phyloP scores from a whole-genome alignment of 768 basidiomycete species.

The Termitomyces sp. region DNA sequence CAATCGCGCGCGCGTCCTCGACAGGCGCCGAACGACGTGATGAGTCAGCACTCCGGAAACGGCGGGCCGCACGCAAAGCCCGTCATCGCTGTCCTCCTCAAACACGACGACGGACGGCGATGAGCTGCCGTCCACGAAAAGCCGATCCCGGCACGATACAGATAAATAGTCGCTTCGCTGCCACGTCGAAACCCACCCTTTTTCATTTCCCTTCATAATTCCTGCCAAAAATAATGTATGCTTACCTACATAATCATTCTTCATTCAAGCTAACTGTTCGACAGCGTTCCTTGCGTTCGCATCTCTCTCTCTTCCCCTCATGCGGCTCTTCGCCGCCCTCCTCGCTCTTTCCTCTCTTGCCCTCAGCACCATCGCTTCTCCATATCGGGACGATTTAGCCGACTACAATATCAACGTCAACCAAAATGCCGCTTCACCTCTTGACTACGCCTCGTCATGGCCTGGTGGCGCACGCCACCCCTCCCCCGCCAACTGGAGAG shows the following conservation, averaged over 20 bases:
- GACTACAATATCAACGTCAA: slow-evolving; percentile 81
- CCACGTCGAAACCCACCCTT: slow-evolving; percentile 2
- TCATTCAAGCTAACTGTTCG: slow-evolving; percentile 15
- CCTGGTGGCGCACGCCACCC: slow-evolving; percentile 65
- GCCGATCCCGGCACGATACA: background rate
- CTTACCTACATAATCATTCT: slow-evolving; percentile 3
- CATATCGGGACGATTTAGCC: slow-evolving; percentile 61
- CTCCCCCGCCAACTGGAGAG: slow-evolving; percentile 85
- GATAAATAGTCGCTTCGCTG: background rate
- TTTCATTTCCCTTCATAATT: slow-evolving; percentile 1
- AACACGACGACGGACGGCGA: background rate
- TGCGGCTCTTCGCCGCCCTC: slow-evolving; percentile 48
- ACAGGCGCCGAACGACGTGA: background rate
- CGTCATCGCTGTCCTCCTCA: no score
- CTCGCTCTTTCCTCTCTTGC: slow-evolving; percentile 34
- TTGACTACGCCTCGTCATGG: slow-evolving; percentile 63
- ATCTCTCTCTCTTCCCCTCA: slow-evolving; percentile 17
- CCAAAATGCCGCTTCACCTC: slow-evolving; percentile 59
- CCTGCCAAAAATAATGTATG: slow-evolving; percentile 2
- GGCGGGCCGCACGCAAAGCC: background rate
- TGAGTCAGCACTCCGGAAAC: slow-evolving; percentile 5
- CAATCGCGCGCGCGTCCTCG: slow-evolving; percentile 1
- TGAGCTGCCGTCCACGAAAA: background rate
- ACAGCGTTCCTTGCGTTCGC: background rate
- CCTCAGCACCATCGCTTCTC: slow-evolving; percentile 47